A percentile compares a stretch with the other conserved stretches of the same genome.
phyloP scores from a whole-genome alignment of 1,139 yeast genomes.

The Saccharomyces hybrid region DNA sequence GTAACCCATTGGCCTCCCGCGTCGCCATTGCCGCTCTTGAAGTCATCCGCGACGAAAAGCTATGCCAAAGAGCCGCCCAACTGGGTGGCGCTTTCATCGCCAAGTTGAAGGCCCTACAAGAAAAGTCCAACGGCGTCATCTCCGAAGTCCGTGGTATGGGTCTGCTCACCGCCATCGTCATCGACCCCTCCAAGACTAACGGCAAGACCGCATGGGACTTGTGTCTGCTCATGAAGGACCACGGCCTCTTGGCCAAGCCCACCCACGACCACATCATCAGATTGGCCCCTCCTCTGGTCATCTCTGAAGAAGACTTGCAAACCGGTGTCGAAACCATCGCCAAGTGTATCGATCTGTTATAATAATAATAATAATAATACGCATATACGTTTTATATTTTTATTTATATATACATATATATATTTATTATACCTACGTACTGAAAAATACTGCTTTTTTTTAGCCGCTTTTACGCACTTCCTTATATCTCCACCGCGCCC shows the following conservation, averaged over 20 bases:
- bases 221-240: conserved; percentile 79
- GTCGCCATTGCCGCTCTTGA: conserved; percentile 92
- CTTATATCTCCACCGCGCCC: background rate
- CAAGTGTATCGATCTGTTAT: conserved; percentile 33
- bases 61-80: conserved; percentile 67
- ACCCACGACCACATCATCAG: conserved; percentile 94
- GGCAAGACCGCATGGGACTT: conserved; percentile 96
- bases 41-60: conserved; percentile 79
- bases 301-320: conserved; percentile 74
- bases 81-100: conserved; percentile 65
- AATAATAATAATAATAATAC: background rate
- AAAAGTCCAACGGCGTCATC: conserved; percentile 61
- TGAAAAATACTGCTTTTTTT: background rate
- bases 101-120: conserved; percentile 58
- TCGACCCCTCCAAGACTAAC: conserved; percentile 73
- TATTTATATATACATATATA: background rate
- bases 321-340: conserved; percentile 74
- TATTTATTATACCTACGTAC: background rate
- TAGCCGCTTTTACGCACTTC: background rate
- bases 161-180: conserved; percentile 80
- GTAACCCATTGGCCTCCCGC: conserved; percentile 90
- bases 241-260: conserved; percentile 92
- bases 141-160: conserved; percentile 93
- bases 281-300: conserved; percentile 92
- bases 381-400: background rate